These are phyloP conservation scores for Tranzscheliella williamsii DNA, from an alignment of 1,284 basidiomycete species.

Conservation along the genomic window DNA sequence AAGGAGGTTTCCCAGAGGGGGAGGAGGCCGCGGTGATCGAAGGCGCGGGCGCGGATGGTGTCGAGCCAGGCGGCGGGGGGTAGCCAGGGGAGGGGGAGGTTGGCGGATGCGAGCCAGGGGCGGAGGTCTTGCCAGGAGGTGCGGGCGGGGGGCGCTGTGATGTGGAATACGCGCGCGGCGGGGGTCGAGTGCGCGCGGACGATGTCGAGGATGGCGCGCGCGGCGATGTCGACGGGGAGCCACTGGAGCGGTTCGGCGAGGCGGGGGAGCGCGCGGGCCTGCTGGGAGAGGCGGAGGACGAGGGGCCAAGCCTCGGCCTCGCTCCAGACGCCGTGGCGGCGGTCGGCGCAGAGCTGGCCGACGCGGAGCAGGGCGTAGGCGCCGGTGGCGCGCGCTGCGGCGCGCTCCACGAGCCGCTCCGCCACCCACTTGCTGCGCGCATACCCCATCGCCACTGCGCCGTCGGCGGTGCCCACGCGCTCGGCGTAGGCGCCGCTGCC, in stretches of 20 bases:
- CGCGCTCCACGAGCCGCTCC: slow-evolving; percentile 65
- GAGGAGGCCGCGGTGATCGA: slow-evolving; percentile 22
- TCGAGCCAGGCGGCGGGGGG: slow-evolving; percentile 69
- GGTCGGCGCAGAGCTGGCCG: slow-evolving; percentile 68
- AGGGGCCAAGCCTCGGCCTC: slow-evolving; percentile 66
- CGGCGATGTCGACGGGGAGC: slow-evolving; percentile 69
- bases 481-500: background rate
- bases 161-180: slow-evolving; percentile 2
- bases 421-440: slow-evolving; percentile 67
- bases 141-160: slow-evolving; percentile 14
- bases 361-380: slow-evolving; percentile 51
- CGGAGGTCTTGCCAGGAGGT: slow-evolving; percentile 65
- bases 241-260: slow-evolving; percentile 65
- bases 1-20: slow-evolving; percentile 25
- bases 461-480: background rate
- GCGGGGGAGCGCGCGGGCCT: slow-evolving; percentile 64
- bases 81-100: slow-evolving; percentile 75
- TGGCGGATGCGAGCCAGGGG: slow-evolving; percentile 67
- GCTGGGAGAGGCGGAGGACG: slow-evolving; percentile 63
- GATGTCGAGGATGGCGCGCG: slow-evolving; percentile 66
- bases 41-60: slow-evolving; percentile 56
- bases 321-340: slow-evolving; percentile 68
- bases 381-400: background rate
- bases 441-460: slow-evolving; percentile 28
- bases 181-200: slow-evolving; percentile 35